Evolutionary conservation across 495 filamentous ascomycete genomes (phyloP), one percentile per base, ranked within the genome.

Genomic region (Trichoderma orchidacearum): DNA sequence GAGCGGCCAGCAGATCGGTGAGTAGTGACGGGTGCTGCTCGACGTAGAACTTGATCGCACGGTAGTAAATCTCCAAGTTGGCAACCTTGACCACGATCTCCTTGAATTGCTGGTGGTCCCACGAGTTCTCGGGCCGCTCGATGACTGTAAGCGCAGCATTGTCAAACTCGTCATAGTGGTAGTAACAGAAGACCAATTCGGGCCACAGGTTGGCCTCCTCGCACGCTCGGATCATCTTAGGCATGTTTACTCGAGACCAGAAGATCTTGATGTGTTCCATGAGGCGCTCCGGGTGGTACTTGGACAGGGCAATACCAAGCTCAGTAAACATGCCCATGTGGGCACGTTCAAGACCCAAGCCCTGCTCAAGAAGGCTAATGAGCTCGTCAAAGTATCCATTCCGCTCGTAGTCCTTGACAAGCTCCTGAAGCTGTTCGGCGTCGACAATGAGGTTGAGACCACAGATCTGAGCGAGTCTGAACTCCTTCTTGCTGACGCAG

Each of bases 21-120:
- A 99, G 75, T 30, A 99, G 83, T 15, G 90, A 84, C 38, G 94
- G 94, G 68, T 97, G 94, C 68, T 97, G 89, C 71, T 96, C 87
- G 34, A 96, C 81, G 73, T 99, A 99, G 77, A 96, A 97, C 78
- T 91, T 96, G 61, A 99, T 80, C 28, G 90, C 87, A 30, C 91
- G 88, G 78, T 99, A 99, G 74, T 96, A 97, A 68, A 99, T 97
- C 72, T 99, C 94, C 65, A 97, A 70, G 73, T 99, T 99, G 63
- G 93, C 89, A 59, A 96, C 92, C 81, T 97, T 97, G 74, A 95
- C 84, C 57, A 96, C 79, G 59, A 96, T 96, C 69, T 97, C 94
- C 81, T 97, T 97, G 85, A 99, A 97, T 29, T 92, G 94, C 72
- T 97, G 93, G 74, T 99, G 94, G 71, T 99, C 94, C 94, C 94